Base-by-base conservation (phyloP, 345 rosid species). In the Eutrema yunnanense region DNA sequence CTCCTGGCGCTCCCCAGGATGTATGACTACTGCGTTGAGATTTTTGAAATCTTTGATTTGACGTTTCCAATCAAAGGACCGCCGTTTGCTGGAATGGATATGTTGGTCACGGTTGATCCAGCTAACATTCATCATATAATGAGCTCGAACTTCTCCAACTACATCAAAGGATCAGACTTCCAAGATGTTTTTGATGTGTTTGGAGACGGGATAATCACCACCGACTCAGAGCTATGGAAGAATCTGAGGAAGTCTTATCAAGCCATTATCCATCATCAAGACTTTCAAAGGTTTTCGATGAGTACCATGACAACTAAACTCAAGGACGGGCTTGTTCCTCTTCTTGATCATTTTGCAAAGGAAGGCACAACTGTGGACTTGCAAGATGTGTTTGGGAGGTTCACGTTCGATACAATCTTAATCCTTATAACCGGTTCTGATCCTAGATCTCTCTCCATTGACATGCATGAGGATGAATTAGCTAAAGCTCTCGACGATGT, bases 361-460 rank as follows among this genome's bases (percentile, higher is more conserved):
- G 46, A 58, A 37, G 29, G 32, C 14, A 58, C 30, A 3, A 62
- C 22, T 13, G 22, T 86, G 2, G 86, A 88, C 68, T 57, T 88
- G 40, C 90, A 88, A 72, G 88, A 87, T n/a, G 76, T 84, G 30
- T 65, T 87, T 36, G 77, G 72, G 8, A 69, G 92, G 53, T 87
- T 87, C 67, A 81, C 84, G 0, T 85, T 87, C 51, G 88, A 87
- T 53, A 82, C 51, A 10, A 79, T 82, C 27, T 63, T 87, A 36
- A 59, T 43, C 42, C 74, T 83, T 75, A 75, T 86, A 0, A 84
- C 85, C 60, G 87, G 90, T 2, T 41, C 81, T 7, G 92, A 86
- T 62, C 87, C 84, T 0, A 81, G 69, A 7, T 82, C 37, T 51
- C 49, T 66, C 49, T 66, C 83, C 71, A 73, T 83, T 22, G 44